Conservation (phyloP, 345 rosid species). For the Melaleuca alternifolia region DNA sequence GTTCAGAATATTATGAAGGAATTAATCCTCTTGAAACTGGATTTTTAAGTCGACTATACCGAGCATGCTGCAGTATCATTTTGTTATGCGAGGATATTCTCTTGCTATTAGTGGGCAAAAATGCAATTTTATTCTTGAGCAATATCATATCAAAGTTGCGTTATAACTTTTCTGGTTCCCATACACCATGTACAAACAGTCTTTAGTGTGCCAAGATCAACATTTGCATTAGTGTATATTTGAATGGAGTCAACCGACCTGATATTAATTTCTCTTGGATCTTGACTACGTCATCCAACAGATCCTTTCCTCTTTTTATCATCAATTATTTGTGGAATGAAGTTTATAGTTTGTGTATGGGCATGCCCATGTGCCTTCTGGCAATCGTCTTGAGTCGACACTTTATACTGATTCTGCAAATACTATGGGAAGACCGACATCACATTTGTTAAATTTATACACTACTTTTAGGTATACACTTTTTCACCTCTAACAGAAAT, state of each 20-base stretch:
- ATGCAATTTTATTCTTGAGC: not conserved
- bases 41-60: not conserved
- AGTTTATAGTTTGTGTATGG: not conserved
- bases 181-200: not conserved
- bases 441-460: not conserved
- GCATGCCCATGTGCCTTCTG: not conserved
- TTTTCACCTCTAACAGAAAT: not conserved
- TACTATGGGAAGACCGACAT: not conserved
- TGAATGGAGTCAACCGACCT: too few species aligned
- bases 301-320: not conserved
- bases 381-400: not conserved
- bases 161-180: not conserved
- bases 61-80: not conserved
- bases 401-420: not conserved
- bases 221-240: too few species aligned
- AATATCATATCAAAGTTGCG: not conserved
- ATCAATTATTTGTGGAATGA: not conserved
- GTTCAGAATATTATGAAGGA: not conserved
- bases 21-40: not conserved
- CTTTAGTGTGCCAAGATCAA: too few species aligned
- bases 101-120: not conserved
- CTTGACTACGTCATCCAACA: not conserved
- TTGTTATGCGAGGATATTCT: not conserved
- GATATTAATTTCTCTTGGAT: not conserved
- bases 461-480: not conserved